Percentiles rank a stretch among this genome's conserved stretches.
Evolutionary conservation across 495 filamentous ascomycete genomes (phyloP).

Genomic region (Aspergillus cristatus): DNA sequence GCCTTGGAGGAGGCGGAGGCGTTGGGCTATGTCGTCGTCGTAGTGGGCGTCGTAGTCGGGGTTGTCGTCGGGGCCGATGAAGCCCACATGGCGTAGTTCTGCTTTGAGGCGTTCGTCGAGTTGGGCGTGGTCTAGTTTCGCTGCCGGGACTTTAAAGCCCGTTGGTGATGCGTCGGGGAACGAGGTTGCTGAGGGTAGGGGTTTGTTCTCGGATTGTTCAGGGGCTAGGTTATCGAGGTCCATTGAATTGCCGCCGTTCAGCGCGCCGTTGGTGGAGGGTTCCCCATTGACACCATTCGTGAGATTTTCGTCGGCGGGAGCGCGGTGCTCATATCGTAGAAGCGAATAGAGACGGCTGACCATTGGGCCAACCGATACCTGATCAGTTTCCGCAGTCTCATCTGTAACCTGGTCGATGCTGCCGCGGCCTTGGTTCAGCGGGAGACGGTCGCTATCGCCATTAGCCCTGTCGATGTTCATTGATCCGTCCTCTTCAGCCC

Average conservation of each 20-base stretch:
- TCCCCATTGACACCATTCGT: slow-evolving; percentile 51
- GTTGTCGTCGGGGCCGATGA: slow-evolving; percentile 62
- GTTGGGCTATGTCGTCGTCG: slow-evolving; percentile 90
- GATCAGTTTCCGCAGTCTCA: slow-evolving; percentile 73
- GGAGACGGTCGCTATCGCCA: slow-evolving; percentile 51
- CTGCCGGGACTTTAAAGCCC: slow-evolving; percentile 46
- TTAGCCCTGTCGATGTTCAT: slow-evolving; percentile 56
- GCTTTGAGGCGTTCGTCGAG: slow-evolving; percentile 84
- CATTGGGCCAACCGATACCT: slow-evolving; percentile 81
- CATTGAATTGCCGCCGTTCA: slow-evolving; percentile 49
- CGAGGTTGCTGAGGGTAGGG: slow-evolving; percentile 59
- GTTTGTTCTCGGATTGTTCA: slow-evolving; percentile 33
- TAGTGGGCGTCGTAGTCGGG: slow-evolving; percentile 77
- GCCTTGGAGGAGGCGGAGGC: slow-evolving; percentile 73
- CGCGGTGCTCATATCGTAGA: slow-evolving; percentile 73
- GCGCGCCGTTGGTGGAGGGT: slow-evolving; percentile 25
- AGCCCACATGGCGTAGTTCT: slow-evolving; percentile 89
- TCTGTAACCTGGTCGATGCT: slow-evolving; percentile 80
- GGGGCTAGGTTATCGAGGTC: slow-evolving; percentile 35
- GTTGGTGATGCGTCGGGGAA: slow-evolving; percentile 61
- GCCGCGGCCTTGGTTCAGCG: slow-evolving; percentile 74
- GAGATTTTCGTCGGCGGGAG: slow-evolving; percentile 46
- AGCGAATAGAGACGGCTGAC: slow-evolving; percentile 73
- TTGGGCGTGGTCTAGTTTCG: slow-evolving; percentile 70
- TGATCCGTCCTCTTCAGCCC: slow-evolving; percentile 84